Conservation (phyloP, 2,329 filamentous ascomycete genomes). For the Aureobasidium sp. region DNA sequence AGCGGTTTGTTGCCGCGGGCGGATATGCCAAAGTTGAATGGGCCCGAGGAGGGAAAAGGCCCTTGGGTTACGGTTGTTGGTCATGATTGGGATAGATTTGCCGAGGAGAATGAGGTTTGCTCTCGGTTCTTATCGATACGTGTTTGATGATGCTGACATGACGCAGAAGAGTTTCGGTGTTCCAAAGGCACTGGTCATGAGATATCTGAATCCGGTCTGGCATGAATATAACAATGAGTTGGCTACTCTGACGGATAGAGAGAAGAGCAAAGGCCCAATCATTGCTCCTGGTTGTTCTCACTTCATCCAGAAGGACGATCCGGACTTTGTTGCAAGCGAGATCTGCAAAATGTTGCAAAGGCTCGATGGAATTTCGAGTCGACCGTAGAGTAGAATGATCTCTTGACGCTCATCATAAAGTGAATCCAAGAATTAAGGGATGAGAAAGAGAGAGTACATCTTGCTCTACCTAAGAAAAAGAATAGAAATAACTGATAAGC, state of each 20-base stretch:
- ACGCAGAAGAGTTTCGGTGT: constrained; percentile 2
- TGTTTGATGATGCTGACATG: neutral
- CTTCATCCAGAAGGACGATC: constrained; percentile 51
- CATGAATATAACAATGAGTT: constrained; percentile 48
- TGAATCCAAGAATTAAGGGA: too few relatives aligned
- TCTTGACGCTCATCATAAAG: too few relatives aligned
- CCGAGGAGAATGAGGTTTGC: constrained; percentile 24
- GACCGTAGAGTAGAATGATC: too few relatives aligned
- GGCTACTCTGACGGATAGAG: constrained; percentile 36
- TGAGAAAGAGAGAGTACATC: too few relatives aligned
- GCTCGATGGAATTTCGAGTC: too few relatives aligned
- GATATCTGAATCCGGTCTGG: constrained; percentile 50
- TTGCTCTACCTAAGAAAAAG: too few relatives aligned
- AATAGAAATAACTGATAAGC: too few relatives aligned
- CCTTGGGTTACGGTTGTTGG: constrained; percentile 47
- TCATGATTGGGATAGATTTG: constrained; percentile 49
- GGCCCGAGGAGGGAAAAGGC: constrained; percentile 28
- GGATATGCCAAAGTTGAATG: constrained; percentile 37
- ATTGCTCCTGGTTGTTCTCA: constrained; percentile 46
- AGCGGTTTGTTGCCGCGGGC: constrained; percentile 38
- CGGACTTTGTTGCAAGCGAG: constrained; percentile 36
- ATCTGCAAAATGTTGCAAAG: neutral
- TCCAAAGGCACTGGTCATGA: constrained; percentile 34
- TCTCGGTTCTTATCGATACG: neutral
- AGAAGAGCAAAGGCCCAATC: constrained; percentile 38